Evolutionary conservation across 495 filamentous ascomycete species (phyloP).

Genomic region (Aspergillus hancockii): DNA sequence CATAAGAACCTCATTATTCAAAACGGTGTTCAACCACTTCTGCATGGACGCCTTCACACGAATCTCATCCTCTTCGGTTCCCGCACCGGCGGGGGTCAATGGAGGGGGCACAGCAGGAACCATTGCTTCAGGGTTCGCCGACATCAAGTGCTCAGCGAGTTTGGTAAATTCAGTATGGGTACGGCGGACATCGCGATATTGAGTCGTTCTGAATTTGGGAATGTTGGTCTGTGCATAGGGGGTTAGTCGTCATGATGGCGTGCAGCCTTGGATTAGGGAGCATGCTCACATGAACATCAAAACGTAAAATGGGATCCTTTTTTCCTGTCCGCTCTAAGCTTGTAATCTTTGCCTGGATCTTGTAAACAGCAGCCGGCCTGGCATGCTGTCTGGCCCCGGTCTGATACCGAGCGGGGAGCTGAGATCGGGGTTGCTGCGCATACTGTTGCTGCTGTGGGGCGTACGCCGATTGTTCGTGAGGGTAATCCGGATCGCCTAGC

Average conservation of each 20-base stretch:
- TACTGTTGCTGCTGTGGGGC: conserved; percentile 42
- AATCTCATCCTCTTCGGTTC: conserved; percentile 94
- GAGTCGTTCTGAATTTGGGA: conserved; percentile 93
- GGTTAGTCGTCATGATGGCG: conserved; percentile 14
- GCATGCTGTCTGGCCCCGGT: conserved; percentile 43
- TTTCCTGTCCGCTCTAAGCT: conserved; percentile 88
- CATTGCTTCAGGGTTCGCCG: conserved; percentile 93
- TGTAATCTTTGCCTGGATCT: conserved; percentile 90
- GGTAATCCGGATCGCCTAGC: conserved; percentile 39
- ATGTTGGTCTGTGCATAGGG: conserved; percentile 78
- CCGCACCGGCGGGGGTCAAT: conserved; percentile 88
- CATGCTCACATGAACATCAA: conserved; percentile 88
- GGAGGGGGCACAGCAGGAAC: conserved; percentile 94
- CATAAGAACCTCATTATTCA: conserved; percentile 88
- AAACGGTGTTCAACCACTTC: conserved; percentile 91
- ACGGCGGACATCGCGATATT: conserved; percentile 94
- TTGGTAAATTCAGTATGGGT: conserved; percentile 95
- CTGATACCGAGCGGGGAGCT: conserved; percentile 51
- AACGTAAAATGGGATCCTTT: conserved; percentile 92
- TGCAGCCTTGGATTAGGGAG: conserved; percentile 3
- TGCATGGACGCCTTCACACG: conserved; percentile 88
- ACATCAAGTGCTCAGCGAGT: conserved; percentile 90
- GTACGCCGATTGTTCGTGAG: conserved; percentile 36
- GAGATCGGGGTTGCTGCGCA: conserved; percentile 49
- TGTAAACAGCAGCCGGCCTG: conserved; percentile 65